Evolutionary conservation across 495 filamentous ascomycete genomes (phyloP).

Genomic region (Darksidea phi): DNA sequence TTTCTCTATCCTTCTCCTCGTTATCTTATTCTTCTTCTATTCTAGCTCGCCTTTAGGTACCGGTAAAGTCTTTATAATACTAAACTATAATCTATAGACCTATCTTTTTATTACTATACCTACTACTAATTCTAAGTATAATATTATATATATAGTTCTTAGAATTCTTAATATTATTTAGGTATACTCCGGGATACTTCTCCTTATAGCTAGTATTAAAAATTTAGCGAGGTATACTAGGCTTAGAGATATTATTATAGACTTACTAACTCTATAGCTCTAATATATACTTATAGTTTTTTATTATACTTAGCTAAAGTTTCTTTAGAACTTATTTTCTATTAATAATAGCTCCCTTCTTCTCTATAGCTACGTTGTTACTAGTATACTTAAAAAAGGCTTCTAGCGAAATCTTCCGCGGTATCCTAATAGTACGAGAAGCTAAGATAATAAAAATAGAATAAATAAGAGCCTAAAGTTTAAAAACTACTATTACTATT

Average conservation of each 20-base stretch:
- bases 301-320: constrained; percentile 6
- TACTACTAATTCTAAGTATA: constrained; percentile 6
- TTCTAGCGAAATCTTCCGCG: constrained; percentile 10
- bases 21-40: constrained; percentile 14
- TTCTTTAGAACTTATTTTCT: constrained; percentile 5
- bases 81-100: constrained; percentile 11
- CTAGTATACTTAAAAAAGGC: constrained; percentile 8
- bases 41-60: constrained; percentile 15
- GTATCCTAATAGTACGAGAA: constrained; percentile 4
- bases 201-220: constrained; percentile 18
- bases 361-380: constrained; percentile 4
- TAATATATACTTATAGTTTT: constrained; percentile 1
- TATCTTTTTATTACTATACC: constrained; percentile 9
- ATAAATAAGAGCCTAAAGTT: constrained; percentile 11
- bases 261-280: constrained; percentile 10
- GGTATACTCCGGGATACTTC: constrained; percentile 8
- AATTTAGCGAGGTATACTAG: constrained; percentile 6
- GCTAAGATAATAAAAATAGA: constrained; percentile 11
- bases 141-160: constrained; percentile 9
- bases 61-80: constrained; percentile 21
- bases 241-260: constrained; percentile 8
- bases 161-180: constrained; percentile 12
- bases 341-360: constrained; percentile 5
- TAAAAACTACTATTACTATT: neutral
- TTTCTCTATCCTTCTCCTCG: constrained; percentile 9